Evolutionary conservation across 345 rosid genomes (phyloP), one percentile per base, ranked within the genome.

Genomic region (Zanthoxylum bungeanum): DNA sequence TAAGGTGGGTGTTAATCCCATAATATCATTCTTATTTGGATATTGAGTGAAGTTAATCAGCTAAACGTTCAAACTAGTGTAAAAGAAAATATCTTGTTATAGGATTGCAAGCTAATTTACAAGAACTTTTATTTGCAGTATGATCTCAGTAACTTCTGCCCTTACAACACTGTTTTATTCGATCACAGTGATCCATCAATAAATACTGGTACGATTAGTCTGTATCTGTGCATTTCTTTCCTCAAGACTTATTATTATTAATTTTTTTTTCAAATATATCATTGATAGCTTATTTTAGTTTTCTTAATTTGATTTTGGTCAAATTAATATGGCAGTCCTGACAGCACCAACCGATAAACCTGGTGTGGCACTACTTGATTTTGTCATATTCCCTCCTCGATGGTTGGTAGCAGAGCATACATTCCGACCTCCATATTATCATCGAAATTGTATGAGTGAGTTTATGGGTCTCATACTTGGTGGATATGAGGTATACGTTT

Each of bases 391-490:
- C 64, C 99, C 99, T 60, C 97, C 99, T 5, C 79, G 97, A 58
- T 95, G 99, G 99, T 80, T 90, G 85, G 99, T 95, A 11, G 91
- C 97, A 5, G 99, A 94, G 79, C 97, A 94, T 81, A 94, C 99
- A 57, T 94, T 94, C 75, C 86, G 93, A 64, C 98, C 99, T 66
- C 97, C 98, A 60, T 92, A 90, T 75, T 95, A 90, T 78, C 98
- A 95, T 77, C 98, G 99, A 53, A 95, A 95, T 78, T 95, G 99
- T 77, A 95, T 92, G 99, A 95, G 99, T 81, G 99, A 95, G 78
- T 92, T 92, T 82, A 95, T 92, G 98, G 98, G 98, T 42, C 84
- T 90, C 56, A 85, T 94, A 73, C 76, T 84, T 50, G 99, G 99
- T 80, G 92, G 90, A 79, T 92, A 94, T 68, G 99, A 94, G 96